Percentiles rank a stretch among this genome's conserved stretches.
phyloP scores from a whole-genome alignment of 1,284 basidiomycete species.

The Sporisorium exsertum region DNA sequence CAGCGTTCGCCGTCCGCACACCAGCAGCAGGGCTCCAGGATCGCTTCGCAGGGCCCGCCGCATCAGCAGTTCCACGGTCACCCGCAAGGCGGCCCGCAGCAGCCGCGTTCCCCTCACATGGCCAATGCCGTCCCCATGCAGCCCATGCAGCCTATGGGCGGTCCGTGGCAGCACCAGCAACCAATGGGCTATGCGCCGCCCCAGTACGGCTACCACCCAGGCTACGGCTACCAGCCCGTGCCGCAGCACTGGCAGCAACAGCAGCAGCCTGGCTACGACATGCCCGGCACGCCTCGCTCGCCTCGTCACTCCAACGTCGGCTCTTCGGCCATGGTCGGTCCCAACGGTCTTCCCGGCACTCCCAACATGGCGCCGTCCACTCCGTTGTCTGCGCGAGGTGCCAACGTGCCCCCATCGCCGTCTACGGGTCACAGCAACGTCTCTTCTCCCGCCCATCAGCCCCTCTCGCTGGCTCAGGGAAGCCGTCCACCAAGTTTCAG shows the following conservation, averaged over 20 bases:
- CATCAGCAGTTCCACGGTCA: conserved; percentile 53
- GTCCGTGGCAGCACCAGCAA: conserved; percentile 55
- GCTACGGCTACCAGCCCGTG: conserved; percentile 57
- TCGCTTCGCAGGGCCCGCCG: conserved; percentile 38
- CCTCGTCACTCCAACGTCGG: conserved; percentile 59
- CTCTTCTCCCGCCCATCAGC: conserved; percentile 52
- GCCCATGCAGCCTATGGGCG: conserved; percentile 57
- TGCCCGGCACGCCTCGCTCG: conserved; percentile 59
- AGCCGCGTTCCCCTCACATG: conserved; percentile 62
- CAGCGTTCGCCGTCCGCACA: conserved; percentile 54
- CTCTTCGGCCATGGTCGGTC: conserved; percentile 59
- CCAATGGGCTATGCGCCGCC: conserved; percentile 51
- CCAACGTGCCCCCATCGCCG: conserved; percentile 51
- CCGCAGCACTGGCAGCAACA: conserved; percentile 52
- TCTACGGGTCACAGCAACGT: conserved; percentile 49
- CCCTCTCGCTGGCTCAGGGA: conserved; percentile 46
- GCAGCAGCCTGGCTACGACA: conserved; percentile 50
- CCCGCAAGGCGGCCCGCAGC: conserved; percentile 49
- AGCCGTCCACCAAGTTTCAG: conserved; percentile 48
- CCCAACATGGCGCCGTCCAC: conserved; percentile 55
- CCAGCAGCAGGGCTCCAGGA: conserved; percentile 40
- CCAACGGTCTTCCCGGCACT: conserved; percentile 53
- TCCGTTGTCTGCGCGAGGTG: conserved; percentile 37
- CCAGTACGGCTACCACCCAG: conserved; percentile 58
- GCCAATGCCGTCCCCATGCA: conserved; percentile 57